phyloP scores from a whole-genome alignment of 257 asterid genomes.

The Solanum chiquidenum region DNA sequence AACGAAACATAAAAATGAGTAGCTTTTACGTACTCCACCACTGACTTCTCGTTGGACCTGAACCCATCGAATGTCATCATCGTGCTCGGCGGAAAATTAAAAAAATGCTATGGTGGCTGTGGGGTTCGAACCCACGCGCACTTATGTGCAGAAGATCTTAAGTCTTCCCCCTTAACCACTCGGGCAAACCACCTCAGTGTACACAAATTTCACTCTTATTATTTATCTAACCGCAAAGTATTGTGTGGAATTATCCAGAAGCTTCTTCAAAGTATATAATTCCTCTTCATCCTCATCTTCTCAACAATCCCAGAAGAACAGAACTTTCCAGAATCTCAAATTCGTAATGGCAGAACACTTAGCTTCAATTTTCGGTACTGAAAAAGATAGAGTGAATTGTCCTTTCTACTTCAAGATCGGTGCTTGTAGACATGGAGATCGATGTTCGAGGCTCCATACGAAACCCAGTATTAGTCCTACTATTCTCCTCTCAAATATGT shows the following conservation, averaged over 20 bases:
- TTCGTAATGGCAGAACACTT: constrained; percentile 74
- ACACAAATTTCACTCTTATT: rapidly evolving
- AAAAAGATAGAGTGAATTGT: constrained; percentile 87
- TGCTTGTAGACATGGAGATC: constrained; percentile 95
- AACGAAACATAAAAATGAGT: no score
- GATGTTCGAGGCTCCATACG: constrained; percentile 91
- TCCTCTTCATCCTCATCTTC: neutral
- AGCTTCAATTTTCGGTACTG: constrained; percentile 89
- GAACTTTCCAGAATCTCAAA: neutral
- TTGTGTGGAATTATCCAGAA: neutral
- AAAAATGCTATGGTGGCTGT: constrained; percentile 9
- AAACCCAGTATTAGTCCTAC: constrained; percentile 93
- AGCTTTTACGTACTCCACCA: no score
- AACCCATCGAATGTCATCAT: no score
- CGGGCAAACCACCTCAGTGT: constrained; percentile 31
- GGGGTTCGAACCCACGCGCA: constrained; percentile 40
- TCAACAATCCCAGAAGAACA: neutral
- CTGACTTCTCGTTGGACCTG: no score
- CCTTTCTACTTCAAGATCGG: constrained; percentile 97
- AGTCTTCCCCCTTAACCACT: constrained; percentile 50
- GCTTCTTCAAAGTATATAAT: neutral
- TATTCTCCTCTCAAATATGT: constrained; percentile 77
- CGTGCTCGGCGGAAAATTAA: no score
- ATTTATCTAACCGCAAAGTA: rapidly evolving
- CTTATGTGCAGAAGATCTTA: constrained; percentile 34